Percentiles rank a stretch among this genome's conserved stretches.
These are phyloP conservation scores for Paecilomyces niveus DNA, from an alignment of 2,329 filamentous ascomycete species.

Conservation along the genomic window DNA sequence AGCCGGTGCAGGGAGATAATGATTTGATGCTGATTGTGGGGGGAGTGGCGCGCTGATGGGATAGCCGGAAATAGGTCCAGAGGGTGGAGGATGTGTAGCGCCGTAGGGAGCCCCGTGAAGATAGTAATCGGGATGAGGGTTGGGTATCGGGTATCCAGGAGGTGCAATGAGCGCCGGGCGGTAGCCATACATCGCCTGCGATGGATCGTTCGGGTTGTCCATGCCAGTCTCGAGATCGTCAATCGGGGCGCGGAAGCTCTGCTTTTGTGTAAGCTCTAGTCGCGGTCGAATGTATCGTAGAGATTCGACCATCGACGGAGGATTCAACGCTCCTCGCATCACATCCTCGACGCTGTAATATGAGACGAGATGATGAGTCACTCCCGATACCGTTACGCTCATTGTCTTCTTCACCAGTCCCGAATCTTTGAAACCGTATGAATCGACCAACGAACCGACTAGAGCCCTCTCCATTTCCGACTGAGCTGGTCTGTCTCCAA, in stretches of 20 bases:
- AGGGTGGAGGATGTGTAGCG: slow-evolving; percentile 26
- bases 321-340: slow-evolving; percentile 50
- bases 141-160: slow-evolving; percentile 28
- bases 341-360: slow-evolving; percentile 83
- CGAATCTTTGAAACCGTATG: slow-evolving; percentile 75
- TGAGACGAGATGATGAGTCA: slow-evolving; percentile 78
- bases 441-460: slow-evolving; percentile 81
- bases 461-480: slow-evolving; percentile 51
- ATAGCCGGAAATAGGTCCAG: slow-evolving; percentile 27
- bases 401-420: slow-evolving; percentile 92
- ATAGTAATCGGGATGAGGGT: slow-evolving; percentile 28
- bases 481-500: slow-evolving; percentile 32
- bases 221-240: slow-evolving; percentile 49
- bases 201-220: slow-evolving; percentile 32
- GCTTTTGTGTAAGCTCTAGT: slow-evolving; percentile 50
- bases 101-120: slow-evolving; percentile 27
- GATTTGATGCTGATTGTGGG: slow-evolving; percentile 26
- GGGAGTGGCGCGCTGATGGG: slow-evolving; percentile 26
- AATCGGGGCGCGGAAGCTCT: slow-evolving; percentile 61
- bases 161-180: slow-evolving; percentile 29
- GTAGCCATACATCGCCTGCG: slow-evolving; percentile 34
- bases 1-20: slow-evolving; percentile 28
- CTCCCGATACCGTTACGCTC: slow-evolving; percentile 65
- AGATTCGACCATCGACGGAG: slow-evolving; percentile 50
- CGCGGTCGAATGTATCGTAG: slow-evolving; percentile 50